These are phyloP conservation scores for Gnaphalium uliginosum DNA, from an alignment of 129 eudicot species.

Conservation along the genomic window DNA sequence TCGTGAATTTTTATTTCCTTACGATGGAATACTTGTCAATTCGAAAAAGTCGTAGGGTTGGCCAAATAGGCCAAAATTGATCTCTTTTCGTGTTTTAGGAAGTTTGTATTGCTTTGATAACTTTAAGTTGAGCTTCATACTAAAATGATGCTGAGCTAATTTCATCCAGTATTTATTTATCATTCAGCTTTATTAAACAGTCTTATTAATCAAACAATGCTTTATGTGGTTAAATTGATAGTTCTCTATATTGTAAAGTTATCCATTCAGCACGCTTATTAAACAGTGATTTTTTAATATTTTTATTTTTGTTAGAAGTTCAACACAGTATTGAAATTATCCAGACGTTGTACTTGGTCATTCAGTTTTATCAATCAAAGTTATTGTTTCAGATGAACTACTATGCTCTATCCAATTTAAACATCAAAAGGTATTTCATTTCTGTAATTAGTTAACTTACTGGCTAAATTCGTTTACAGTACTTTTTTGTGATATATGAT, in stretches of 20 bases:
- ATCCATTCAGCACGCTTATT: background rate
- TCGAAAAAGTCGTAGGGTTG: background rate
- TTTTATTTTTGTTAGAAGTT: background rate
- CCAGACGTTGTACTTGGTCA: slow-evolving; percentile 4
- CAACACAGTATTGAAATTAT: background rate
- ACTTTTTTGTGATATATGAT: background rate
- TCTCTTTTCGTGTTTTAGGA: too few relatives aligned
- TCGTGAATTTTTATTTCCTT: background rate
- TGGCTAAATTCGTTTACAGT: background rate
- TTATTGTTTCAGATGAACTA: slow-evolving; percentile 28
- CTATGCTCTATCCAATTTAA: slow-evolving; percentile 18
- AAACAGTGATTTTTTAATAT: background rate
- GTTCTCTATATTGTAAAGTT: background rate
- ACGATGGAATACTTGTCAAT: background rate
- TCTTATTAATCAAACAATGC: background rate
- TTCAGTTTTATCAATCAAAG: slow-evolving; percentile 15
- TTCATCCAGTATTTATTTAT: background rate
- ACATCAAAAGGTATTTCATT: slow-evolving; percentile 35
- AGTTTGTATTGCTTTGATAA: background rate
- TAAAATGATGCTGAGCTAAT: background rate
- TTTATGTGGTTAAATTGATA: background rate
- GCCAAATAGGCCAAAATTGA: background rate
- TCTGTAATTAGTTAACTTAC: background rate
- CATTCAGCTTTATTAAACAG: background rate
- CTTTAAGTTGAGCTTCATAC: background rate